Conservation (phyloP, 371 early-diverging fungal species). For the Haplosporangium sp. region DNA sequence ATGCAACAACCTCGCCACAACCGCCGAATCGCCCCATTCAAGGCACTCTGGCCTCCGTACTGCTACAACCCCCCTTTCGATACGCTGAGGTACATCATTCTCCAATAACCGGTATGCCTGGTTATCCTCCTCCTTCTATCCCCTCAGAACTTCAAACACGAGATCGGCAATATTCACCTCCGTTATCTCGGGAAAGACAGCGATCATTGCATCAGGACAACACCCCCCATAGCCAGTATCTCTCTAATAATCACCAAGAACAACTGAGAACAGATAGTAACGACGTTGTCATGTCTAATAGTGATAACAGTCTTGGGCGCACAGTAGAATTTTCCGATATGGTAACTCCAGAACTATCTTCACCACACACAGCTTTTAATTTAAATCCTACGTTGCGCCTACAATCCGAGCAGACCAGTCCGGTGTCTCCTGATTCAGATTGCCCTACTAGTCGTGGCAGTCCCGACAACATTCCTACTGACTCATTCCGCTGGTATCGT, state of each 20-base stretch:
- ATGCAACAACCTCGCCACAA: not conserved
- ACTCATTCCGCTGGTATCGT: not conserved
- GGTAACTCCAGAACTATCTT: not conserved
- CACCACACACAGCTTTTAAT: not conserved
- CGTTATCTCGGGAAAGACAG: not conserved
- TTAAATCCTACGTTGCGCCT: not conserved
- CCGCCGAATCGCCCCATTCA: not conserved
- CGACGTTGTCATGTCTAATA: not conserved
- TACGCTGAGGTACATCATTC: conserved; percentile 21
- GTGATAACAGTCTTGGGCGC: not conserved
- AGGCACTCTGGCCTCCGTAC: conserved; percentile 10
- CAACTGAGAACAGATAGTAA: not conserved
- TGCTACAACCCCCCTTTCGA: conserved; percentile 15
- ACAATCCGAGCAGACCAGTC: not conserved
- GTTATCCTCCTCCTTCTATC: conserved; percentile 6
- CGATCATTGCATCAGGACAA: not conserved
- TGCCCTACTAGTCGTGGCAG: not conserved
- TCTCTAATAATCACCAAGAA: not conserved
- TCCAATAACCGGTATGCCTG: conserved; percentile 8
- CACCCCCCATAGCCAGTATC: not conserved
- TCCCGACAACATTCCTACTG: not conserved
- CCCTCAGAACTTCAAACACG: not conserved
- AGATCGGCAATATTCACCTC: not conserved
- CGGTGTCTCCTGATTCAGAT: not conserved
- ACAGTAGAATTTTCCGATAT: not conserved